phyloP scores from a whole-genome alignment of 257 asterid species.

The Thymus quinquecostatus region DNA sequence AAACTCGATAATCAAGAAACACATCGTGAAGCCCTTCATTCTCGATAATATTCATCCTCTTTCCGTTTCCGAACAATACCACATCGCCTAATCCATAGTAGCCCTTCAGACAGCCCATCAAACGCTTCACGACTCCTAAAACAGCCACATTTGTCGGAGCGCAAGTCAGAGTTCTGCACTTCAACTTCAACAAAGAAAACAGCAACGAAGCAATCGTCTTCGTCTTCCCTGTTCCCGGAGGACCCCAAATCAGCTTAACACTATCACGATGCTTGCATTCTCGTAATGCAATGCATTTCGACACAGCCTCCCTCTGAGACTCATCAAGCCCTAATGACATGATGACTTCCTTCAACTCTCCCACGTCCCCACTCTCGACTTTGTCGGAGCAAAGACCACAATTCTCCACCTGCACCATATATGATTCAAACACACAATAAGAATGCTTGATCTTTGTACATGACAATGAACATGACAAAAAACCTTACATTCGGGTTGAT shows the following conservation, averaged over 20 bases:
- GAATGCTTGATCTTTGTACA: background rate
- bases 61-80: slow-evolving; percentile 63
- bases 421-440: background rate
- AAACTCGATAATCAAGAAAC: slow-evolving; percentile 60
- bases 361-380: slow-evolving; percentile 9
- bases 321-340: slow-evolving; percentile 44
- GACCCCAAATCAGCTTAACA: slow-evolving; percentile 78
- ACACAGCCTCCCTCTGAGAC: slow-evolving; percentile 58
- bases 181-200: slow-evolving; percentile 38
- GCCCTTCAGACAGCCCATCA: slow-evolving; percentile 32
- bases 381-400: slow-evolving; percentile 44
- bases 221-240: slow-evolving; percentile 88
- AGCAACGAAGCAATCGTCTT: slow-evolving; percentile 56
- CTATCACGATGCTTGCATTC: slow-evolving; percentile 52
- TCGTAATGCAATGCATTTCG: slow-evolving; percentile 45
- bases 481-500: slow-evolving; percentile 18
- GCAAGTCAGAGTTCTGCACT: slow-evolving; percentile 65
- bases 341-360: slow-evolving; percentile 23
- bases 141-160: slow-evolving; percentile 72
- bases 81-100: slow-evolving; percentile 65
- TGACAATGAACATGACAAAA: no score
- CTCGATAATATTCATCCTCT: slow-evolving; percentile 61
- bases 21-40: slow-evolving; percentile 58
- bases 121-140: slow-evolving; percentile 31
- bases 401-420: slow-evolving; percentile 36